Base-by-base conservation (phyloP, 352 stramenopile species). In the Phytophthora tentaculata region DNA sequence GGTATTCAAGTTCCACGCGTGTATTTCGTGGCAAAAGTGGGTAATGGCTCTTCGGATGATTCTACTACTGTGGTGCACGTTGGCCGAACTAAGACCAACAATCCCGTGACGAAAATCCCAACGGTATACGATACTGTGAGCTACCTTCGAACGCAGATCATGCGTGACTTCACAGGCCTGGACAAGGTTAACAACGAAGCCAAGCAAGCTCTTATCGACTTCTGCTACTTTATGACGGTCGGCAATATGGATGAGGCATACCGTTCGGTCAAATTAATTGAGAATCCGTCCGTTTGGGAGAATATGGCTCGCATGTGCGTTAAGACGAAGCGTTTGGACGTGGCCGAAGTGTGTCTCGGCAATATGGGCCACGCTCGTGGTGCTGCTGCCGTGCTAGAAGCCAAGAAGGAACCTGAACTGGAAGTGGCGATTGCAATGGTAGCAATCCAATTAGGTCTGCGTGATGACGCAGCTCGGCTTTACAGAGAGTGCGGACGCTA, bases 221-320 rank as follows among this genome's bases (percentile, higher is more conserved):
- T 99, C 66, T 98, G 88, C 61, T 98, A 97, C 74, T 97, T 96
- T 68, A 94, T 98, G 57, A 97, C 93, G 10, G 85, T 97, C 12
- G 94, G 95, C 16, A 98, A 98, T 71, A 97, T 98, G 90, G 96
- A 99, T 77, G 92, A 98, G 67, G 96, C 96, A 1, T 98, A 98
- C 61, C 79, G 89, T 4, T 94, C 90, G 0, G 91, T 99, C 14
- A 94, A 97, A 72, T 76, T 97, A 22, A 97, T 99, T 64, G 84
- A 97, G 48, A 98, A 92, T 61, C 70, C 90, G 16, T 92, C 83
- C 0, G 96, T 98, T 23, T 99, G 96, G 96, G 89, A 97, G 56
- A 98, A 98, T 71, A 98, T 99, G 91, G 95, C 94, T 17, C 89
- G 96, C 51, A 98, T 98, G 87, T 98, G 96, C 71, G 92, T 99